phyloP scores from a whole-genome alignment of 805 yeast genomes.

The Saccharomyces paradoxus region DNA sequence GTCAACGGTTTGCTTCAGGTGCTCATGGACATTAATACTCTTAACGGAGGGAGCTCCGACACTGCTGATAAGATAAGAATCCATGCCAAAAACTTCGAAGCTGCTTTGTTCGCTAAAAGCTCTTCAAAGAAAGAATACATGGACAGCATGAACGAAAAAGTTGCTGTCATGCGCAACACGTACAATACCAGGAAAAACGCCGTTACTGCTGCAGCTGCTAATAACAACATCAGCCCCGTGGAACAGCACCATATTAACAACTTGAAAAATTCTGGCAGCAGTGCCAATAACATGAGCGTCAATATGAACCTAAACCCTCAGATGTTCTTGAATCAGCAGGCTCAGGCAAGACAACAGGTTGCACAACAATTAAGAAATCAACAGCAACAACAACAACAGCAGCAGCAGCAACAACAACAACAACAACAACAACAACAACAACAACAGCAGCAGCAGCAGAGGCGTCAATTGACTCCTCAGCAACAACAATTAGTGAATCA shows the following conservation, averaged over 20 bases:
- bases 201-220: constrained; percentile 8
- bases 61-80: constrained; percentile 39
- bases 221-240: constrained; percentile 19
- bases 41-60: constrained; percentile 29
- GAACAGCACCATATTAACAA: neutral
- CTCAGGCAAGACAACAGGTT: constrained; percentile 45
- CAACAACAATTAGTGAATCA: constrained; percentile 33
- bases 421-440: constrained; percentile 19
- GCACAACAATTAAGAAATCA: constrained; percentile 37
- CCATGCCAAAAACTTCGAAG: constrained; percentile 65
- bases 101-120: constrained; percentile 52
- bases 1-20: constrained; percentile 29
- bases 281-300: constrained; percentile 20
- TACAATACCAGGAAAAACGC: constrained; percentile 22
- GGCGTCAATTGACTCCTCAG: constrained; percentile 17
- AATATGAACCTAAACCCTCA: constrained; percentile 30
- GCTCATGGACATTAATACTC: constrained; percentile 29
- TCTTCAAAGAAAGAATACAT: constrained; percentile 45
- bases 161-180: constrained; percentile 35
- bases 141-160: constrained; percentile 39
- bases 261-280: constrained; percentile 5
- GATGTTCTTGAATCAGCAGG: constrained; percentile 39
- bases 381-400: constrained; percentile 12
- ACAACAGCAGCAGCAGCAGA: constrained; percentile 19
- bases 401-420: constrained; percentile 18